Evolutionary conservation across 768 basidiomycete genomes (phyloP), one percentile per base, ranked within the genome.

Genomic region (Russula dissimulans): DNA sequence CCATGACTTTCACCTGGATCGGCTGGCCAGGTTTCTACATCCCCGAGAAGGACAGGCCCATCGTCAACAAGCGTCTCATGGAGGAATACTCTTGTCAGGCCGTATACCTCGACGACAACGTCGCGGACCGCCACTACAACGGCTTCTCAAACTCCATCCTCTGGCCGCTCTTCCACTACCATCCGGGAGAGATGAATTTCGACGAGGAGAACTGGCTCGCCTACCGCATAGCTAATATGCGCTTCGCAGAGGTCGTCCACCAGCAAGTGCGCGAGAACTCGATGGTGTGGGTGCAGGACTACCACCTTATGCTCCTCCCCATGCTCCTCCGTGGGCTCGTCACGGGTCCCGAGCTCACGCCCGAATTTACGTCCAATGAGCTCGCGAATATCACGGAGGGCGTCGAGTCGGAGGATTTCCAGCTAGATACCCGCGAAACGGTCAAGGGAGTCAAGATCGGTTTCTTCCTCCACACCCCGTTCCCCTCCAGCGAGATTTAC

Each of bases 121-220:
- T 99, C 65, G 95, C 97, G n/a, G 97, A 99, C 73, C 83, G 87
- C 54, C 95, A 98, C 74, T 99, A 92, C 76, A 95, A 95, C 71
- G 92, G 97, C 57, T 98, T 99, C 81, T 95, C 95, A 67, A 99
- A 99, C 77, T 97, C 95, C 56, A 98, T 99, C 75, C 84, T 99
- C 53, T 99, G 97, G 97, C 97, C 97, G 3, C 79, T 99, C 49
- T 97, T 99, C 81, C 97, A 99, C 72, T 99, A 97, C 75, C 95
- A 98, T 72, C 97, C 97, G 8, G 95, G 95, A 65, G 97, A 98
- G 76, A 98, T 99, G 94, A 95, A 93, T 74, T 99, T 99, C 70
- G 95, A 97, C 73, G 93, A 97, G 76, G 91, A 91, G 70, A 91
- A 98, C 71, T 99, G 97, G 97, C 83, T 86, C 55, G 97, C 93